Percentiles rank a stretch among this genome's conserved stretches.
Conservation (phyloP, 225 moss, liverwort and hornwort genomes). For the Anthoceros angustus region DNA sequence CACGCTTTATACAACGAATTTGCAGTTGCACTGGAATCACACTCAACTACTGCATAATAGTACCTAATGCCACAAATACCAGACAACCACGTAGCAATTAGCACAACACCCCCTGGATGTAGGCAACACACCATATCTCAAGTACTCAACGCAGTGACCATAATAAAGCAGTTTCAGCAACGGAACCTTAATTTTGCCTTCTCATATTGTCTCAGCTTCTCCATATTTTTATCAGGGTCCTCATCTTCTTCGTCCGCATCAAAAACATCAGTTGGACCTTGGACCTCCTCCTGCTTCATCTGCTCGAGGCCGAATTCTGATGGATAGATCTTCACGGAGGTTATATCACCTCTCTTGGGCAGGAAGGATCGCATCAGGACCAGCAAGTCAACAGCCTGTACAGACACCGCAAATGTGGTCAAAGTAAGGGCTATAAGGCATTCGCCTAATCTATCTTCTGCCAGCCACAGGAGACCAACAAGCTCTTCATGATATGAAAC, state of each 20-base stretch:
- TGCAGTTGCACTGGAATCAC: conserved; percentile 70
- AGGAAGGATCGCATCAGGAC: conserved; percentile 76
- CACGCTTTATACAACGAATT: conserved; percentile 61
- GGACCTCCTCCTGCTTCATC: conserved; percentile 52
- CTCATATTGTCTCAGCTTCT: conserved; percentile 86
- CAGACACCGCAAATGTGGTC: not conserved
- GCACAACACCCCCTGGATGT: not conserved
- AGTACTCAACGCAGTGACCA: not conserved
- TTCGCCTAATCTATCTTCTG: not conserved
- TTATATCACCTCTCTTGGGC: conserved; percentile 53
- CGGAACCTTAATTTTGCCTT: conserved; percentile 49
- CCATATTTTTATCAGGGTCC: conserved; percentile 55
- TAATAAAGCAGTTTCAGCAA: not conserved
- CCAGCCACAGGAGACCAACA: not conserved
- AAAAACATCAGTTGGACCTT: conserved; percentile 59
- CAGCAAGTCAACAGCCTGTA: conserved; percentile 55
- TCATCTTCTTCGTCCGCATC: conserved; percentile 53
- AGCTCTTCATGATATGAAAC: not conserved
- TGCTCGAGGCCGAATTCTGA: conserved; percentile 85
- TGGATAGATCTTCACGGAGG: conserved; percentile 49
- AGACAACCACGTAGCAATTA: not conserved
- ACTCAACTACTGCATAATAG: conserved; percentile 83
- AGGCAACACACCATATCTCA: not conserved
- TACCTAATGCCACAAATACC: conserved; percentile 21
- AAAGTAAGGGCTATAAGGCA: not conserved